Evolutionary conservation across 1,284 basidiomycete genomes (phyloP), one percentile per base, ranked within the genome.

Genomic region (Ceratobasidium sp.): DNA sequence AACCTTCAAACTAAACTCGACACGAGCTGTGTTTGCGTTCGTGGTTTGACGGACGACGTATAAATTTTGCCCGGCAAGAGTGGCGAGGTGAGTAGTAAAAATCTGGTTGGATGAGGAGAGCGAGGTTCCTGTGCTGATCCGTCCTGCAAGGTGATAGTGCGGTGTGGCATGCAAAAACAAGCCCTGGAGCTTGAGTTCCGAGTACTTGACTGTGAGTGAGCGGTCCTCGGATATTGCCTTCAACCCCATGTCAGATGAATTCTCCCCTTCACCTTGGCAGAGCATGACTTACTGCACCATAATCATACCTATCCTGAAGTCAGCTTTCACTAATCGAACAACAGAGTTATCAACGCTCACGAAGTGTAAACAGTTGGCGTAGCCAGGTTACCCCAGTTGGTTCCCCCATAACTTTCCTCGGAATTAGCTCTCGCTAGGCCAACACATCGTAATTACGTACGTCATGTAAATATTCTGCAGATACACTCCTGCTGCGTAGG

Each of bases 341-440:
- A n/a, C 8, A 13, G 10, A 49, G 58, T 8, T 22, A 58, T 38
- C 29, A 38, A 22, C 42, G 77, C 82, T 73, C 81, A 84, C 69
- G 79, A 81, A 0, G 82, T 81, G 73, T 81, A 82, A 20, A 82
- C 81, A 0, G 80, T 80, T 49, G 79, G 65, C 73, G 80, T 72
- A 74, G 79, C 79, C 75, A 79, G 71, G 55, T 83, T 82, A 1
- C 82, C 82, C 82, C 82, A 83, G 68, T 82, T 82, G 4, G 82
- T 83, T 0, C 82, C 82, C 10, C 82, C 82, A 56, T 80, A 82
- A 7, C 78, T 79, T 79, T 57, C 60, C 22, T 47, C 20, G 45
- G 20, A 20, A 67, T 6, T 22, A 34, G 17, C 31, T 3, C 15
- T 45, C 15, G 20, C 10, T 32, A 32, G n/a, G 38, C 7, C 25